These are phyloP conservation scores for Pseudogymnoascus sp. DNA, from an alignment of 2,329 filamentous ascomycete genomes.

Conservation along the genomic window DNA sequence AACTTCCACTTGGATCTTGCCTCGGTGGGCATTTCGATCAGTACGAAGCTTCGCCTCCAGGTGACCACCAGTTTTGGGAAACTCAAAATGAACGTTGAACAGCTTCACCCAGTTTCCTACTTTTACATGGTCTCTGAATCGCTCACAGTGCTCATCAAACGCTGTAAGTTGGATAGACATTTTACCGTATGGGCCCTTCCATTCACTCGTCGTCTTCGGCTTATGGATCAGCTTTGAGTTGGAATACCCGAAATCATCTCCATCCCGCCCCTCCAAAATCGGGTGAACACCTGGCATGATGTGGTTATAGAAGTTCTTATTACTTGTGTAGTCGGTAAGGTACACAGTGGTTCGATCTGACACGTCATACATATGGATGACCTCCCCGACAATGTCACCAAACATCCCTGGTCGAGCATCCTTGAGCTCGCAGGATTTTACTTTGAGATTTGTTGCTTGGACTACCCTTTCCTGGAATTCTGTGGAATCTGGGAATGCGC, in stretches of 20 bases:
- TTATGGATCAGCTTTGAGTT: conserved; percentile 23
- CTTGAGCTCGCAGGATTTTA: conserved; percentile 57
- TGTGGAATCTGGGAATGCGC: conserved; percentile 32
- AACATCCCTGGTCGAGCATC: conserved; percentile 49
- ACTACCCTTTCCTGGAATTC: conserved; percentile 35
- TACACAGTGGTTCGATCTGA: conserved; percentile 52
- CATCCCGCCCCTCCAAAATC: conserved; percentile 29
- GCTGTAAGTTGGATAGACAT: conserved; percentile 62
- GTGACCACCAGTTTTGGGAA: conserved; percentile 39
- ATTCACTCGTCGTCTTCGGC: conserved; percentile 32
- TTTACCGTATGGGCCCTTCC: conserved; percentile 68
- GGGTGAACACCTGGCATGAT: conserved; percentile 12
- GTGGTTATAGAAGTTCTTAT: conserved; percentile 48
- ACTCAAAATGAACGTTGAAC: conserved; percentile 64
- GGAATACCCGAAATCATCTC: conserved; percentile 48
- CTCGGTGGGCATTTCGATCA: conserved; percentile 40
- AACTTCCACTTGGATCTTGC: conserved; percentile 50
- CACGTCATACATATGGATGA: conserved; percentile 48
- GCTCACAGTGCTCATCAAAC: conserved; percentile 57
- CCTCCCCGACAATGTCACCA: conserved; percentile 62
- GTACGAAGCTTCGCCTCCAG: conserved; percentile 66
- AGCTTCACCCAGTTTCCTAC: conserved; percentile 56
- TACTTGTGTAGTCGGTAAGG: conserved; percentile 75
- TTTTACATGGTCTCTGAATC: conserved; percentile 46
- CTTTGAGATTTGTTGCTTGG: conserved; percentile 35